These are phyloP conservation scores for Neofusicoccum parvum DNA, from an alignment of 2,329 filamentous ascomycete species.

Conservation along the genomic window DNA sequence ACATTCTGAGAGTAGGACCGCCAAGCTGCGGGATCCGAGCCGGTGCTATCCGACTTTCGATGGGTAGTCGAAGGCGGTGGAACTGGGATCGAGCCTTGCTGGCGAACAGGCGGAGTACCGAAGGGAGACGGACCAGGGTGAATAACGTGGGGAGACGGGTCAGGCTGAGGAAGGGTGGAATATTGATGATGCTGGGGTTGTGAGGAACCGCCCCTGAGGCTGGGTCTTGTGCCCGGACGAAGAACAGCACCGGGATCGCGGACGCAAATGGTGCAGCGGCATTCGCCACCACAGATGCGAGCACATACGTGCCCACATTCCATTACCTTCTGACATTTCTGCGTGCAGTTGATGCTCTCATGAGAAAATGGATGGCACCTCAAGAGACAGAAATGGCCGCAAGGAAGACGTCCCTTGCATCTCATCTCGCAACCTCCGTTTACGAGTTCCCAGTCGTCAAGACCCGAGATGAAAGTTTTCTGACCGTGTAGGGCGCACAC, in stretches of 20 bases:
- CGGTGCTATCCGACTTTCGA: background rate
- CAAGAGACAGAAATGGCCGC: slow-evolving; percentile 37
- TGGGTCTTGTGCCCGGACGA: background rate
- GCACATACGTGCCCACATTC: slow-evolving; percentile 7
- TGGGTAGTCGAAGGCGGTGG: background rate
- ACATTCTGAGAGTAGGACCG: background rate
- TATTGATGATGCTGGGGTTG: no score
- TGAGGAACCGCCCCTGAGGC: no score
- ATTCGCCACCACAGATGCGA: slow-evolving; percentile 1
- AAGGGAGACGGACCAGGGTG: no score
- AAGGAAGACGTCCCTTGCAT: slow-evolving; percentile 28
- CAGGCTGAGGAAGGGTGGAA: background rate
- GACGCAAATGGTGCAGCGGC: slow-evolving; percentile 14
- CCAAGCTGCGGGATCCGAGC: background rate
- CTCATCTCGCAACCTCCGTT: slow-evolving; percentile 15
- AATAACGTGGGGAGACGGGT: no score
- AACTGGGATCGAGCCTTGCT: background rate
- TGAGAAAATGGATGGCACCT: slow-evolving; percentile 33
- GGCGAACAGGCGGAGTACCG: background rate
- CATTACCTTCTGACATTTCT: background rate
- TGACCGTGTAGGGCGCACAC: slow-evolving; percentile 62
- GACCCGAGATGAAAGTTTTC: slow-evolving; percentile 51
- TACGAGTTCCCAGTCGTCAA: slow-evolving; percentile 7
- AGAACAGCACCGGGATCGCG: background rate
- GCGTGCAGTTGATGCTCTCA: background rate